Evolutionary conservation across 495 filamentous ascomycete species (phyloP), one percentile per base, ranked within the genome.

Genomic region (Lophiostoma macrostomum): DNA sequence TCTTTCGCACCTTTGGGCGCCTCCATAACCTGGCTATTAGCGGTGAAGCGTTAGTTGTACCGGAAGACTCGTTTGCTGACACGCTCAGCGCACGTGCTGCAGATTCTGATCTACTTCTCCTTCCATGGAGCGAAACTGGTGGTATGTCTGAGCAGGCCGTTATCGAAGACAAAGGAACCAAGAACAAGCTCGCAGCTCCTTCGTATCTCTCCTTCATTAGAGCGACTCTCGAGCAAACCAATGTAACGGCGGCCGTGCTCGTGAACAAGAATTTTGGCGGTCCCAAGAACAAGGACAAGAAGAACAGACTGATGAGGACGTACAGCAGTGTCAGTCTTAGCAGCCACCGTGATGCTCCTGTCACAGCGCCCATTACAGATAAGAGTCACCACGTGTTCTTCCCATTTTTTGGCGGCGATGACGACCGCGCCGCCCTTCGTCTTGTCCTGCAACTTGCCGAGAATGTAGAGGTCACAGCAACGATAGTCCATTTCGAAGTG

Each of bases 101-200:
- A 2, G 82, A 72, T 0, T 84, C 88, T 0, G 90, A 97, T 59
- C 80, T 98, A 32, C 78, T 95, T 0, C 74, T 98, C 5, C 79
- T 96, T 29, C 91, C 93, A 0, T 98, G 93, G 93, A 88, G 85
- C 61, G 89, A 94, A 51, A 83, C 80, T n/a, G 88, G 87, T 13
- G 80, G 75, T 47, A 77, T 87, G 53, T 76, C 76, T 10, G 90
- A 96, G 44, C 46, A 64, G 27, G 59, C 60, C 18, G 56, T 60
- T 12, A 64, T 69, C 47, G 40, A 61, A 35, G 70, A 76, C 28
- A 72, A 76, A 0, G 67, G 73, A 24, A 69, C 71, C 0, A 60
- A 53, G 25, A 59, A 63, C 48, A 69, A 64, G 49, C 57, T 71
- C 11, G 35, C 39, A 2, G 61, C 49, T 8, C 36, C 65, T 3